phyloP scores from a whole-genome alignment of 2,329 filamentous ascomycete genomes.

The Fusarium drepaniforme region DNA sequence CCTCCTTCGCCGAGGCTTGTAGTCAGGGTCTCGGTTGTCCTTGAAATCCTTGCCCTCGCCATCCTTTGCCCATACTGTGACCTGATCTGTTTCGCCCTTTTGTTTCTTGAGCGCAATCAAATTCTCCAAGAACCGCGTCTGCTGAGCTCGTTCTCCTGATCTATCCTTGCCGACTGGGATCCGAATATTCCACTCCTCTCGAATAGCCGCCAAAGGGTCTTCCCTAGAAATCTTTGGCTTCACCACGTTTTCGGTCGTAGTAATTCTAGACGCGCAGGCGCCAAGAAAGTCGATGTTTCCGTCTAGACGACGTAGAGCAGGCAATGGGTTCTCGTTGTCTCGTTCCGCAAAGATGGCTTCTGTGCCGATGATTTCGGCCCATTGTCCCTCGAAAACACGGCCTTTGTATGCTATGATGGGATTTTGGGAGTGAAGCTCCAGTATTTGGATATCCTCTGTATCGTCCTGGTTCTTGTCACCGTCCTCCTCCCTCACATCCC shows the following conservation, averaged over 20 bases:
- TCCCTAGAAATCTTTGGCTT: constrained; percentile 56
- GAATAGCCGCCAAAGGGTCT: constrained; percentile 54
- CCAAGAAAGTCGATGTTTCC: constrained; percentile 78
- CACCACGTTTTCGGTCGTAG: constrained; percentile 74
- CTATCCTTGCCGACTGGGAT: constrained; percentile 60
- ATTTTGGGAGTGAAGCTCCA: constrained; percentile 82
- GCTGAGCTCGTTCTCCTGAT: constrained; percentile 60
- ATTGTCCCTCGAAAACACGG: constrained; percentile 82
- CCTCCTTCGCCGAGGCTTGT: constrained; percentile 49
- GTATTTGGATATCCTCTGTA: constrained; percentile 74
- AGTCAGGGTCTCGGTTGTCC: constrained; percentile 57
- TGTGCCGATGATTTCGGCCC: constrained; percentile 87
- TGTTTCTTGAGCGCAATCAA: constrained; percentile 74
- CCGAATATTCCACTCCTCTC: constrained; percentile 57
- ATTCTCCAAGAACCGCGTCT: constrained; percentile 72
- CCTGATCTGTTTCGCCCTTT: constrained; percentile 73
- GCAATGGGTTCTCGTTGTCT: constrained; percentile 61
- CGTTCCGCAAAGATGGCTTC: constrained; percentile 78
- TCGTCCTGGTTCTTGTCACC: constrained; percentile 30
- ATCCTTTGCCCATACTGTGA: constrained; percentile 69
- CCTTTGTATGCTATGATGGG: constrained; percentile 86
- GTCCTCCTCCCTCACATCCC: constrained; percentile 25
- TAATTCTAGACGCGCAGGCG: constrained; percentile 76
- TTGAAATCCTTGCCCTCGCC: constrained; percentile 56
- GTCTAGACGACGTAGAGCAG: constrained; percentile 62